Conservation (phyloP, 192 early-diverging fungal species). For the Backusella macrospora region DNA sequence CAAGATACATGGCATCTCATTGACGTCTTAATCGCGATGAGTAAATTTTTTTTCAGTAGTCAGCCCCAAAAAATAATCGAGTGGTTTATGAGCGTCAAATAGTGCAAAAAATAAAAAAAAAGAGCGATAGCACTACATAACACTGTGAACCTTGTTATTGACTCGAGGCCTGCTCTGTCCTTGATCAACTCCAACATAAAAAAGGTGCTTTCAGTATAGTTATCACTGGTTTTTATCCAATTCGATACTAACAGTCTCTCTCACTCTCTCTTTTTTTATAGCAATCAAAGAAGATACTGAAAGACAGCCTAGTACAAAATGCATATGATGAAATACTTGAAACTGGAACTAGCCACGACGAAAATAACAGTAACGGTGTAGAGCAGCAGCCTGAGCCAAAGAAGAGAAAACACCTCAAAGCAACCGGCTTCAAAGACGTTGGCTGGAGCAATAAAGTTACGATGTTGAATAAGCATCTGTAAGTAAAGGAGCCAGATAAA, state of each 20-base stretch:
- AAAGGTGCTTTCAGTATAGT: not conserved
- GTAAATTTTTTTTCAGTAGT: too few relatives aligned
- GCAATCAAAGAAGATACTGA: constrained; percentile 14
- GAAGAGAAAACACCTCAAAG: constrained; percentile 15
- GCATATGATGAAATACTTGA: constrained; percentile 20
- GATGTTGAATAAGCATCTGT: constrained; percentile 17
- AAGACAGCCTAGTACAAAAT: constrained; percentile 19
- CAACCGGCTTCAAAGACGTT: constrained; percentile 13
- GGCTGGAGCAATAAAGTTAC: constrained; percentile 10
- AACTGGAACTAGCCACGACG: constrained; percentile 18
- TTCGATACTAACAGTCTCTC: not conserved
- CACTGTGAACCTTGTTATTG: constrained; percentile 19
- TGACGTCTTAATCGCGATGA: too few relatives aligned
- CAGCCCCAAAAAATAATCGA: too few relatives aligned
- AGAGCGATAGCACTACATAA: constrained; percentile 10
- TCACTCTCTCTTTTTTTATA: constrained; percentile 11
- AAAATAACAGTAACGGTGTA: constrained; percentile 15
- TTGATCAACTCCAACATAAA: constrained; percentile 20
- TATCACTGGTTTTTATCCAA: constrained; percentile 1
- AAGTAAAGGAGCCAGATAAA: constrained; percentile 12
- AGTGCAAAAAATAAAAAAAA: constrained; percentile 4
- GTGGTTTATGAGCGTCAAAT: too few relatives aligned
- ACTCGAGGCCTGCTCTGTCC: constrained; percentile 23
- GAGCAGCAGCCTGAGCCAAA: constrained; percentile 21
- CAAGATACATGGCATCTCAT: too few relatives aligned